phyloP scores from a whole-genome alignment of 495 filamentous ascomycete species.

The Podospora appendiculata region DNA sequence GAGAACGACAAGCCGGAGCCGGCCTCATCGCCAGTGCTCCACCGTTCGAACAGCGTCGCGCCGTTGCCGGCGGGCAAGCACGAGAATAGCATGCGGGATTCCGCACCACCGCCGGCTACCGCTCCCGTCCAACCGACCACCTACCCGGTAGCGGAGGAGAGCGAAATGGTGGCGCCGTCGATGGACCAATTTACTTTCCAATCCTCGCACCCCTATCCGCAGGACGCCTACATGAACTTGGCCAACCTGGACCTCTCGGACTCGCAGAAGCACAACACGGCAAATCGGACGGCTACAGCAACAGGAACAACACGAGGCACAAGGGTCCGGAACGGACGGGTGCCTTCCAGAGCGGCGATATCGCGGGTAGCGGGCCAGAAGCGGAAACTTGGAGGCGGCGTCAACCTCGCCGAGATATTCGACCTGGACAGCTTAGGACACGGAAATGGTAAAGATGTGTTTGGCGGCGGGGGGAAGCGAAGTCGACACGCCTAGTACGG shows the following conservation, averaged over 20 bases:
- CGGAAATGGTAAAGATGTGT: constrained; percentile 49
- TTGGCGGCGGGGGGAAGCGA: constrained; percentile 61
- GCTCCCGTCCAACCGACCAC: constrained; percentile 9
- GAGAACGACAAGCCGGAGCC: constrained; percentile 43
- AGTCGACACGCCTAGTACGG: constrained; percentile 50
- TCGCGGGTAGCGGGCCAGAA: constrained; percentile 65
- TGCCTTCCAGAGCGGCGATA: constrained; percentile 37
- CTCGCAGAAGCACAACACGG: constrained; percentile 14
- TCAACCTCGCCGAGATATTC: constrained; percentile 73
- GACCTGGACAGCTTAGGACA: constrained; percentile 63
- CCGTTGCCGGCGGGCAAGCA: constrained; percentile 25
- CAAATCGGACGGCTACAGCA: constrained; percentile 29
- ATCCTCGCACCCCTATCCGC: constrained; percentile 57
- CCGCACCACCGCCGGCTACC: constrained; percentile 15
- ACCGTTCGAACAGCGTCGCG: constrained; percentile 42
- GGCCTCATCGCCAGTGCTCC: constrained; percentile 53
- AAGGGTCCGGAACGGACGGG: constrained; percentile 25
- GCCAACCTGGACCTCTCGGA: constrained; percentile 45
- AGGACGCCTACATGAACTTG: constrained; percentile 58
- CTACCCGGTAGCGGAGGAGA: constrained; percentile 20
- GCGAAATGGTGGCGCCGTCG: constrained; percentile 28
- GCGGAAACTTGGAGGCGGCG: constrained; percentile 39
- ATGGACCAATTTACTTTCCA: constrained; percentile 64
- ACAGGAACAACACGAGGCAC: constrained; percentile 45
- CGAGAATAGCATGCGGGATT: constrained; percentile 41